Evolutionary conservation across 1,284 basidiomycete species (phyloP).

Genomic region (Ustilago xerochloae): DNA sequence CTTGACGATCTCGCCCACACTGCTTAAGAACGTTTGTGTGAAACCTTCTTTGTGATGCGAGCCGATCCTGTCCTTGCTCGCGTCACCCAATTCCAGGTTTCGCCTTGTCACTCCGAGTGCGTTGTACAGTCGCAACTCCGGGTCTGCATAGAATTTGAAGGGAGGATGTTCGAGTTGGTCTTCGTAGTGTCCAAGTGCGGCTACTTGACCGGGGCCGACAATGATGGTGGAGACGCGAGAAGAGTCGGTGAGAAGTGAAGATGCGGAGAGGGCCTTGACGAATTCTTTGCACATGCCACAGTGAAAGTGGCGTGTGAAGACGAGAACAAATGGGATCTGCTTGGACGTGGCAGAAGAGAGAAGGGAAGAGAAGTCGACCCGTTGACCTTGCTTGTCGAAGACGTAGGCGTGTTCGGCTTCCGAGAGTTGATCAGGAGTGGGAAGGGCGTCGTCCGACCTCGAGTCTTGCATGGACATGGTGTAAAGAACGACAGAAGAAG

Average conservation of each 20-base stretch:
- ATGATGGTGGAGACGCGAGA: slow-evolving; percentile 20
- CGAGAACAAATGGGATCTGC: slow-evolving; percentile 18
- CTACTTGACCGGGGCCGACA: slow-evolving; percentile 40
- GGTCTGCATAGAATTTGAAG: slow-evolving; percentile 42
- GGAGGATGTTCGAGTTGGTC: slow-evolving; percentile 10
- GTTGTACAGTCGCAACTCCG: slow-evolving; percentile 33
- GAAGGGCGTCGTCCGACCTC: slow-evolving; percentile 25
- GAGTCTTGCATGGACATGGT: slow-evolving; percentile 14
- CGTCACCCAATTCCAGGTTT: slow-evolving; percentile 26
- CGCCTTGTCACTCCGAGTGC: slow-evolving; percentile 35
- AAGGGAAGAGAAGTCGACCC: slow-evolving; percentile 18
- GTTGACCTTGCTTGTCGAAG: slow-evolving; percentile 10
- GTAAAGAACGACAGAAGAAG: background rate
- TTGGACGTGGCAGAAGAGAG: slow-evolving; percentile 6
- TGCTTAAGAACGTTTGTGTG: slow-evolving; percentile 7
- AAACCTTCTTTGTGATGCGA: slow-evolving; percentile 25
- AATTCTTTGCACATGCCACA: slow-evolving; percentile 54
- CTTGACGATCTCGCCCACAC: slow-evolving; percentile 24
- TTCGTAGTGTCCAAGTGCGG: slow-evolving; percentile 23
- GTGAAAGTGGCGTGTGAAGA: slow-evolving; percentile 52
- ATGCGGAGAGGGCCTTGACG: slow-evolving; percentile 20
- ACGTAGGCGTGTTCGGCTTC: slow-evolving; percentile 25
- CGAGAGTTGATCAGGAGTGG: slow-evolving; percentile 21
- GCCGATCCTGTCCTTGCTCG: slow-evolving; percentile 20
- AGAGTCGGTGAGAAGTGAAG: slow-evolving; percentile 15